Conservation (phyloP, 805 yeast species). For the Clavispora asparagi region DNA sequence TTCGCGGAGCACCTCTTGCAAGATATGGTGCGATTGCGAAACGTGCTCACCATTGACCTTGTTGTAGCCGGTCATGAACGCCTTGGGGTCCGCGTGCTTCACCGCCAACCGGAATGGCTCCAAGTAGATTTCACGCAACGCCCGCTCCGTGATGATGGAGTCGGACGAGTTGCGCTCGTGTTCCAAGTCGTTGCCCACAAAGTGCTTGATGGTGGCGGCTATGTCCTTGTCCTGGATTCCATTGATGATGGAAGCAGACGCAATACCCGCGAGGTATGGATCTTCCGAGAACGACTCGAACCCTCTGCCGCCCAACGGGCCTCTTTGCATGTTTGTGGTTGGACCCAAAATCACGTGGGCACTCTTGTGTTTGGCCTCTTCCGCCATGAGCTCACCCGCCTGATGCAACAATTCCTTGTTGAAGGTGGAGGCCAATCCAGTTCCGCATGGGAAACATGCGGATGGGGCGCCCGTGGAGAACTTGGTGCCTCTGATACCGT, state of each 20-base stretch:
- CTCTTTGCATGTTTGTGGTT: slow-evolving; percentile 29
- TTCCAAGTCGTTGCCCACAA: slow-evolving; percentile 29
- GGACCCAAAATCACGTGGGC: slow-evolving; percentile 29
- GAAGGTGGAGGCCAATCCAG: slow-evolving; percentile 29
- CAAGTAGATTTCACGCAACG: slow-evolving; percentile 28
- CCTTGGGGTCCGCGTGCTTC: slow-evolving; percentile 23
- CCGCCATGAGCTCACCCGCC: slow-evolving; percentile 29
- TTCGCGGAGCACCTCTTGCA: slow-evolving; percentile 19
- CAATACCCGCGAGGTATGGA: slow-evolving; percentile 26
- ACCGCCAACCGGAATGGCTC: slow-evolving; percentile 31
- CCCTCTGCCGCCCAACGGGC: slow-evolving; percentile 31
- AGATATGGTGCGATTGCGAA: slow-evolving; percentile 20
- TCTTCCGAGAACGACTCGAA: slow-evolving; percentile 32
- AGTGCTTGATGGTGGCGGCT: slow-evolving; percentile 31
- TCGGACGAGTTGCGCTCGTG: slow-evolving; percentile 25
- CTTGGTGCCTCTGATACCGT: slow-evolving; percentile 29
- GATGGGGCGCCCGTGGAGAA: slow-evolving; percentile 24
- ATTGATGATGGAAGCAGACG: slow-evolving; percentile 20
- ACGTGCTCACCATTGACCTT: slow-evolving; percentile 28
- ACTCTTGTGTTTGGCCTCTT: slow-evolving; percentile 27
- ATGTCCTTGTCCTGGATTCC: slow-evolving; percentile 26
- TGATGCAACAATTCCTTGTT: slow-evolving; percentile 20
- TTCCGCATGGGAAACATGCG: slow-evolving; percentile 32
- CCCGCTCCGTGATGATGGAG: slow-evolving; percentile 25
- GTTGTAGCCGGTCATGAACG: slow-evolving; percentile 29